phyloP scores from a whole-genome alignment of 768 basidiomycete species.

The Aureoboletus auriporus region DNA sequence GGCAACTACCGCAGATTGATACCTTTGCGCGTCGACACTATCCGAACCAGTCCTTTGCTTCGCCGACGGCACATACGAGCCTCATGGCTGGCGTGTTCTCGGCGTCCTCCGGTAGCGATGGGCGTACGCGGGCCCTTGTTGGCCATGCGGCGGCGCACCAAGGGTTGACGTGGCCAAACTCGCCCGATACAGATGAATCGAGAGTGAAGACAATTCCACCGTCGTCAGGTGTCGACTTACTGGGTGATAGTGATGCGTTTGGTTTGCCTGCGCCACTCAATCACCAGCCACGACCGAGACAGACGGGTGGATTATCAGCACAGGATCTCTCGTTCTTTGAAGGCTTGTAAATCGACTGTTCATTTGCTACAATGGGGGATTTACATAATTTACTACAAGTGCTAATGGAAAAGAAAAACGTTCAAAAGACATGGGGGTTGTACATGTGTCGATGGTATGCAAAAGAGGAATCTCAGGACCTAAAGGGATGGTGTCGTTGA shows the following conservation, averaged over 20 bases:
- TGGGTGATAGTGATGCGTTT: slow-evolving; percentile 11
- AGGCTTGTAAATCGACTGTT: slow-evolving; percentile 42
- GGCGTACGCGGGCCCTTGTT: slow-evolving; percentile 55
- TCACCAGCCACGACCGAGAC: slow-evolving; percentile 6
- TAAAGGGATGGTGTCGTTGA: slow-evolving; percentile 4
- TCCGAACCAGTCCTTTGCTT: slow-evolving; percentile 11
- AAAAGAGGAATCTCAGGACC: slow-evolving; percentile 3
- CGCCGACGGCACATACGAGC: slow-evolving; percentile 10
- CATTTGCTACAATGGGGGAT: no score
- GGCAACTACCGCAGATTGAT: slow-evolving; percentile 9
- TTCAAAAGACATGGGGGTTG: no score
- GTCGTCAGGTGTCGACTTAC: slow-evolving; percentile 8
- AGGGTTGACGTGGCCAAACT: slow-evolving; percentile 37
- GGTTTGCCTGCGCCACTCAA: neutral
- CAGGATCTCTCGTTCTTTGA: slow-evolving; percentile 90
- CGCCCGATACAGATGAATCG: slow-evolving; percentile 14
- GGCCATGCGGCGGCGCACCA: slow-evolving; percentile 50
- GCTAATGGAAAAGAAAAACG: no score
- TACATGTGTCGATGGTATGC: no score
- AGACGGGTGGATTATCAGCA: slow-evolving; percentile 63
- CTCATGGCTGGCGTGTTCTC: slow-evolving; percentile 12
- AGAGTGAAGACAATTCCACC: slow-evolving; percentile 25
- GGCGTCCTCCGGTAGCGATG: slow-evolving; percentile 28
- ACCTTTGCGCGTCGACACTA: slow-evolving; percentile 6
- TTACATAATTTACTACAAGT: no score